A percentile compares a stretch with the other conserved stretches of the same genome.
Evolutionary conservation across 305 asterid genomes (phyloP).

Genomic region (Ruellia speciosa): DNA sequence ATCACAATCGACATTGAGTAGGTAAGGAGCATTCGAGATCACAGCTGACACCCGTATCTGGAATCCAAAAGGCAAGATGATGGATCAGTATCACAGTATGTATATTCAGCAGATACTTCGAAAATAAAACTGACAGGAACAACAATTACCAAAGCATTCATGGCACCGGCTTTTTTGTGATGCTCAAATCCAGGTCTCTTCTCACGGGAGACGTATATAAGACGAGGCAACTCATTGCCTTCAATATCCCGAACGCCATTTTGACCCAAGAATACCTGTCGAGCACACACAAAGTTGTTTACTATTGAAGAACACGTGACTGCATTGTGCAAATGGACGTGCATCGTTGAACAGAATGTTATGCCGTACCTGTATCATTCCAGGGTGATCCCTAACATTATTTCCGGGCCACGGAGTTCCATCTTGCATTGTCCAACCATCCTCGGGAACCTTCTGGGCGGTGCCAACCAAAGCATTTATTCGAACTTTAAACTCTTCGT

Average conservation of each 20-base stretch:
- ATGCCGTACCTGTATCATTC: constrained; percentile 85
- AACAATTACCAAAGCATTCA: constrained; percentile 77
- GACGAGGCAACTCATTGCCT: constrained; percentile 89
- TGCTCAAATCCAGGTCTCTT: constrained; percentile 94
- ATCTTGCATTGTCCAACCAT: constrained; percentile 99
- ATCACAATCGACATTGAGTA: constrained; percentile 96
- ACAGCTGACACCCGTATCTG: constrained; percentile 92
- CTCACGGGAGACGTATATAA: constrained; percentile 92
- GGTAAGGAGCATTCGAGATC: constrained; percentile 84
- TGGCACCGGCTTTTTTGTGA: constrained; percentile 97
- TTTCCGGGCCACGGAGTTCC: constrained; percentile 99
- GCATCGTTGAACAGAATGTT: constrained; percentile 7
- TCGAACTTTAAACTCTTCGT: constrained; percentile 83
- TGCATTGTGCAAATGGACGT: not conserved
- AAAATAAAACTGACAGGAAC: constrained; percentile 1
- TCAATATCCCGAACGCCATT: constrained; percentile 81
- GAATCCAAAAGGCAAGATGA: constrained; percentile 7
- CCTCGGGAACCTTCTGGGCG: constrained; percentile 95
- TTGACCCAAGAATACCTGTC: constrained; percentile 84
- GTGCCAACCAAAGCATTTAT: constrained; percentile 79
- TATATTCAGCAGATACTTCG: not conserved
- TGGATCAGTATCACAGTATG: constrained; percentile 11
- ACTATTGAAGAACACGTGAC: not conserved
- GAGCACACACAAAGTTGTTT: constrained; percentile 14
- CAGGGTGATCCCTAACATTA: constrained; percentile 92